Base-by-base conservation (phyloP, 2,329 filamentous ascomycete species). In the Aspergillus brunneoviolaceus region DNA sequence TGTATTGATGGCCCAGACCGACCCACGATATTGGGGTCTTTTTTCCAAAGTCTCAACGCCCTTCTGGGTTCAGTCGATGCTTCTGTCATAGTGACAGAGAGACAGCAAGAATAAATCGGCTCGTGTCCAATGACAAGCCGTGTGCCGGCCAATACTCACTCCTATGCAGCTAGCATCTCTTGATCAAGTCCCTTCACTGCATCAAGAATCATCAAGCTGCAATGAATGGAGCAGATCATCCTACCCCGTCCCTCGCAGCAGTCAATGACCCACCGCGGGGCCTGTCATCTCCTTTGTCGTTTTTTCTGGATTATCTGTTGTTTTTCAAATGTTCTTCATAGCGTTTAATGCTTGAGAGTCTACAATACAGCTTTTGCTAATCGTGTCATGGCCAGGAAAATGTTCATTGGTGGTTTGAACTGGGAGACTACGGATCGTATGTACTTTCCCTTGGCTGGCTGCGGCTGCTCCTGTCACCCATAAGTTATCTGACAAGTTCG, bases 341-440 rank as follows among this genome's bases (percentile, higher is more conserved):
- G 16, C 49, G 21, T 29, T 19, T 33, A 25, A 25, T 39, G 19
- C 23, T 59, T 16, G 51, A 48, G 49, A 29, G 53, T 25, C 51
- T 50, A 42, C 53, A 52, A 39, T 47, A 53, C 60, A 51, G 42
- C 31, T 10, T 63, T 70, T 66, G 68, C 76, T 79, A 69, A 77
- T 72, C 16, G 10, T 9, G 64, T 59, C 64, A 63, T 61, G 68
- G 60, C 33, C 80, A 99, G 95, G 72, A 99, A 99, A 82, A 99
- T 99, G 95, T 99, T 99, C 71, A 99, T 99, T 78, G 95, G 95
- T 70, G 95, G 95, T 47, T 81, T 99, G 58, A 99, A 99, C 75
- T 99, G 95, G 95, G 95, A 99, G 79, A 99, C 95, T 16, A 98
- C 95, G 58, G 94, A 98, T 81, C 88, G 94, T 98, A 87, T 84